Percentiles rank a stretch among this genome's conserved stretches.
Evolutionary conservation across 768 basidiomycete genomes (phyloP).

Genomic region (Amanita polypyramis): DNA sequence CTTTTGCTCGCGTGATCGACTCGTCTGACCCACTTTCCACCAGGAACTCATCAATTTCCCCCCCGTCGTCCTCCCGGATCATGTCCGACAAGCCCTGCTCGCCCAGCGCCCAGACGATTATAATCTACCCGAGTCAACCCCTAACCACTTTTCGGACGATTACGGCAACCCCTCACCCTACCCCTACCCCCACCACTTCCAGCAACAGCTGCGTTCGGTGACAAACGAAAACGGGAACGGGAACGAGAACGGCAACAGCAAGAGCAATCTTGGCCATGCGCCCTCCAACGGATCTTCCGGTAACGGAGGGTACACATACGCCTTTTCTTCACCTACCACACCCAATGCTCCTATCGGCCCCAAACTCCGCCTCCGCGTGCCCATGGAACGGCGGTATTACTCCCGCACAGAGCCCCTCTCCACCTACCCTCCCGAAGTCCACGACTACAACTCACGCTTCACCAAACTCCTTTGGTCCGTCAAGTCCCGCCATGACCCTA

Average conservation of each 20-base stretch:
- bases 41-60: conserved; percentile 90
- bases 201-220: conserved; percentile 7
- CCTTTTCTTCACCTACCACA: not conserved
- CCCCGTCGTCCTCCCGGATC: conserved; percentile 53
- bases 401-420: conserved; percentile 54
- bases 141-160: conserved; percentile 46
- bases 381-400: conserved; percentile 87
- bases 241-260: too few relatives aligned
- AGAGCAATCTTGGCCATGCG: conserved; percentile 9
- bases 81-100: conserved; percentile 59
- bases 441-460: conserved; percentile 87
- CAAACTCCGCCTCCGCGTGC: conserved; percentile 63
- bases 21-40: not conserved
- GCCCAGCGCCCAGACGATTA: conserved; percentile 34
- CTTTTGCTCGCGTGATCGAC: conserved; percentile 1
- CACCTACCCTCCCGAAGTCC: conserved; percentile 85
- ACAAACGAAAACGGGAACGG: not conserved
- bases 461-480: conserved; percentile 80
- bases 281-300: not conserved
- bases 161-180: conserved; percentile 13
- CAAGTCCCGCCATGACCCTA: conserved; percentile 93
- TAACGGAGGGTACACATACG: not conserved
- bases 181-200: conserved; percentile 10
- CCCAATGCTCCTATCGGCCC: not conserved
- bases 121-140: conserved; percentile 59